Evolutionary conservation across 1,139 yeast genomes (phyloP), one percentile per base, ranked within the genome.

Genomic region (Taiozyma onychis): DNA sequence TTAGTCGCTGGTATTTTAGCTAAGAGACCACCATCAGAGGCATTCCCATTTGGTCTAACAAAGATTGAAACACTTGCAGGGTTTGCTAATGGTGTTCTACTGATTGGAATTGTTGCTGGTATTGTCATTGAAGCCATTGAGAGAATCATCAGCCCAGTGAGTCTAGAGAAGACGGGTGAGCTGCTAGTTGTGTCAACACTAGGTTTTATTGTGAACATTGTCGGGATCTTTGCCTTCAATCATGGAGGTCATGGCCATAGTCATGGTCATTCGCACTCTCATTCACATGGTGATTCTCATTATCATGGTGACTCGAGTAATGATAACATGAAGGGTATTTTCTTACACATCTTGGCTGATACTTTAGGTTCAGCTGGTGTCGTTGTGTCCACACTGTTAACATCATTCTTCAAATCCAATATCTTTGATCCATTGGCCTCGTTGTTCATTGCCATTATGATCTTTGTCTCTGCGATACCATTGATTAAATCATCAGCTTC

Each of bases 291-390:
- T 47, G 54, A n/a, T 62, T 59, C 55, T 37, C 57, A 34, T 11
- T 47, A 26, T 18, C 44, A 24, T n/a, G 61, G 53, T 22, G 60
- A 54, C 2, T 65, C 62, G 39, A 67, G 68, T 30, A 88, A 88
- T 64, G 97, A 91, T 61, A 93, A 93, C 65, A 88, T 93, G 95
- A 83, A 84, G 54, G 99, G 99, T 24, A 89, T 93, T 11, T 93
- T 93, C 60, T 72, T 93, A 44, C 99, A 93, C 61, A 88, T 93
- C 44, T 68, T 93, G 45, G 99, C 99, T 0, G 99, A 93, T 62
- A 93, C 99, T 0, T 72, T 95, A 35, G 99, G 99, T 0, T 91
- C 98, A 0, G 96, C 90, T 0, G 98, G 99, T 6, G 99, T 95
- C 26, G 93, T 95, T 13, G 68, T 88, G 0, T 90, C 98, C 0